Evolutionary conservation across 2,329 filamentous ascomycete genomes (phyloP).

Genomic region (Dothideomycetes sp.): DNA sequence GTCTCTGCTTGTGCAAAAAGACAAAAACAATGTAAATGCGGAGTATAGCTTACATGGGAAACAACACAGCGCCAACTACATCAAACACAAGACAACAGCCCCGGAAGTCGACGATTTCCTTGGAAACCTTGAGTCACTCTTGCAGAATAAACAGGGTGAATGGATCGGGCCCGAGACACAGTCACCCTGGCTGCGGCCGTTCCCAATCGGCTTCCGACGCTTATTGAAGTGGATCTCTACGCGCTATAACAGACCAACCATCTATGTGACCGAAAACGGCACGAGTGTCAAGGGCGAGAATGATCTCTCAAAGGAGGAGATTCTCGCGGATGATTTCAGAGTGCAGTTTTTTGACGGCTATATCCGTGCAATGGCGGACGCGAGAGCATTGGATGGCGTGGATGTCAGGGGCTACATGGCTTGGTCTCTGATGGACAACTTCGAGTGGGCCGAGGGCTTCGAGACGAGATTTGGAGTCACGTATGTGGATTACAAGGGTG

Average conservation of each 20-base stretch:
- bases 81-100: conserved; percentile 57
- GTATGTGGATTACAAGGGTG: conserved; percentile 70
- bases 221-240: conserved; percentile 67
- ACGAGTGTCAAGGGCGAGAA: conserved; percentile 71
- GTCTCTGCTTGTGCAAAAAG: conserved; percentile 60
- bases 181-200: conserved; percentile 68
- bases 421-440: conserved; percentile 74
- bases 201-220: conserved; percentile 65
- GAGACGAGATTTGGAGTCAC: conserved; percentile 77
- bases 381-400: conserved; percentile 60
- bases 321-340: conserved; percentile 73
- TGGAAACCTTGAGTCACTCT: conserved; percentile 64
- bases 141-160: conserved; percentile 29
- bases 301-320: conserved; percentile 56
- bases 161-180: conserved; percentile 67
- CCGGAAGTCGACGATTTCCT: conserved; percentile 56
- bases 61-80: conserved; percentile 81
- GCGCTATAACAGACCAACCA: conserved; percentile 59
- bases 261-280: conserved; percentile 84
- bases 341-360: conserved; percentile 70
- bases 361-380: conserved; percentile 64
- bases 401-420: conserved; percentile 72
- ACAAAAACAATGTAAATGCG: no score
- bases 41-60: conserved; percentile 65
- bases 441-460: conserved; percentile 87